Percentiles rank a stretch among this genome's conserved stretches.
Evolutionary conservation across 129 eudicot genomes (phyloP).

Genomic region (Artemisia tridentata): DNA sequence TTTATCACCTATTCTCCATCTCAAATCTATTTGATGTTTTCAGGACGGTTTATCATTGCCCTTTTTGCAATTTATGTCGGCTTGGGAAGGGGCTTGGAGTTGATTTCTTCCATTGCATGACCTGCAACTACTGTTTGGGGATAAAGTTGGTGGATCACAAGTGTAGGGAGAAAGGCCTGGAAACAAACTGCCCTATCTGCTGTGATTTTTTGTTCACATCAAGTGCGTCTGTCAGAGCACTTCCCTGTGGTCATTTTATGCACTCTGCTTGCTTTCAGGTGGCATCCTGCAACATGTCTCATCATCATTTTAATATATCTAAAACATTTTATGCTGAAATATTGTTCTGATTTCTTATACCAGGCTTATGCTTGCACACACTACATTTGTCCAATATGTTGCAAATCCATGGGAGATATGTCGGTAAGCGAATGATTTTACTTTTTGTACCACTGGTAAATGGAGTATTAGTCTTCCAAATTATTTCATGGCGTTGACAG

Average conservation of each 20-base stretch:
- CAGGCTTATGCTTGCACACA: slow-evolving; percentile 91
- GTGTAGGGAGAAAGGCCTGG: slow-evolving; percentile 95
- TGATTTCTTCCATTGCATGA: slow-evolving; percentile 97
- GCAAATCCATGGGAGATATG: slow-evolving; percentile 99
- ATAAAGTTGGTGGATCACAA: slow-evolving; percentile 86
- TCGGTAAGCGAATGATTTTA: slow-evolving; percentile 59
- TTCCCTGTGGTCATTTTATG: slow-evolving; percentile 99
- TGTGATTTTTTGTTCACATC: slow-evolving; percentile 98
- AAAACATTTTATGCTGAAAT: slow-evolving; percentile 6
- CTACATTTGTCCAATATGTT: slow-evolving; percentile 91
- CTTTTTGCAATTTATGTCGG: slow-evolving; percentile 94
- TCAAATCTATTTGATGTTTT: slow-evolving; percentile 8
- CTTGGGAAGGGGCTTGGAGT: slow-evolving; percentile 90
- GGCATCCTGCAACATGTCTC: slow-evolving; percentile 11
- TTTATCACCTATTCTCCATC: neutral
- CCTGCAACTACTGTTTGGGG: slow-evolving; percentile 91
- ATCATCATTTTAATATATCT: neutral
- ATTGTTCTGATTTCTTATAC: slow-evolving; percentile 14
- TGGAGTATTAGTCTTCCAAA: neutral
- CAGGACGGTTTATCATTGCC: slow-evolving; percentile 97
- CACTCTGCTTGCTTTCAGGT: slow-evolving; percentile 99
- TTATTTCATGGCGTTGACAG: neutral
- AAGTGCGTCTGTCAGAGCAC: slow-evolving; percentile 82
- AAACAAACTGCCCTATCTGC: slow-evolving; percentile 96
- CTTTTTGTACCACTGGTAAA: slow-evolving; percentile 11